Percentiles rank a stretch among this genome's conserved stretches.
These are phyloP conservation scores for Aspergillus sclerotialis DNA, from an alignment of 2,329 filamentous ascomycete genomes.

Conservation along the genomic window DNA sequence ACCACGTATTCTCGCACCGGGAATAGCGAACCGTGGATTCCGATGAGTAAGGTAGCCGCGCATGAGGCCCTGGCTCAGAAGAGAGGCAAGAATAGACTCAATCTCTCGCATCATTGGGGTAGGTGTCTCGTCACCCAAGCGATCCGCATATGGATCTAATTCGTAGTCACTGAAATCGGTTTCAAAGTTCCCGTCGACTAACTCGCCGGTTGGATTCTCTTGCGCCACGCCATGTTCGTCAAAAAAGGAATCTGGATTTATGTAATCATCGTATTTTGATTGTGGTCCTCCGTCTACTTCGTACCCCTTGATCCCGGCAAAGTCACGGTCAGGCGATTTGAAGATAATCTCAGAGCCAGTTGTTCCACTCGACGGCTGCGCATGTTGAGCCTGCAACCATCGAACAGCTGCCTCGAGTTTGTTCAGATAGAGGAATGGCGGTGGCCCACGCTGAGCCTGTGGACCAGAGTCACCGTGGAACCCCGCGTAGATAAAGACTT, in stretches of 20 bases:
- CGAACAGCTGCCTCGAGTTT: slow-evolving; percentile 59
- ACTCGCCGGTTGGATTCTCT: slow-evolving; percentile 14
- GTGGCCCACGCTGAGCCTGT: slow-evolving; percentile 42
- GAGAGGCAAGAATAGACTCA: slow-evolving; percentile 68
- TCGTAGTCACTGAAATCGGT: slow-evolving; percentile 35
- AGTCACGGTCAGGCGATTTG: slow-evolving; percentile 27
- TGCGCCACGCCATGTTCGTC: slow-evolving; percentile 23
- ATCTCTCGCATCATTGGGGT: slow-evolving; percentile 54
- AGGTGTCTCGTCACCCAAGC: slow-evolving; percentile 11
- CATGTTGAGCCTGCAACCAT: slow-evolving; percentile 50
- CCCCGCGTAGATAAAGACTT: slow-evolving; percentile 71
- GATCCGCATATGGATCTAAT: slow-evolving; percentile 53
- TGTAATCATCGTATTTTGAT: slow-evolving; percentile 28
- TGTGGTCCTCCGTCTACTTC: slow-evolving; percentile 9
- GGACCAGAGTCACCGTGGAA: slow-evolving; percentile 49
- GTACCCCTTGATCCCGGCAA: slow-evolving; percentile 13
- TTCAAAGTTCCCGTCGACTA: slow-evolving; percentile 22
- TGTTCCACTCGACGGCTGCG: slow-evolving; percentile 6
- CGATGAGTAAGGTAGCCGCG: slow-evolving; percentile 77
- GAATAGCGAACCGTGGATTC: slow-evolving; percentile 71
- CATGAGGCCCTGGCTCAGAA: slow-evolving; percentile 74
- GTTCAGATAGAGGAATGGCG: slow-evolving; percentile 67
- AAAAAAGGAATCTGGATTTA: slow-evolving; percentile 28
- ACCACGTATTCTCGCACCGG: slow-evolving; percentile 51
- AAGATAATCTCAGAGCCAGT: slow-evolving; percentile 24